These are phyloP conservation scores for Medicago ruthenica DNA, from an alignment of 306 rosid species.

Conservation along the genomic window DNA sequence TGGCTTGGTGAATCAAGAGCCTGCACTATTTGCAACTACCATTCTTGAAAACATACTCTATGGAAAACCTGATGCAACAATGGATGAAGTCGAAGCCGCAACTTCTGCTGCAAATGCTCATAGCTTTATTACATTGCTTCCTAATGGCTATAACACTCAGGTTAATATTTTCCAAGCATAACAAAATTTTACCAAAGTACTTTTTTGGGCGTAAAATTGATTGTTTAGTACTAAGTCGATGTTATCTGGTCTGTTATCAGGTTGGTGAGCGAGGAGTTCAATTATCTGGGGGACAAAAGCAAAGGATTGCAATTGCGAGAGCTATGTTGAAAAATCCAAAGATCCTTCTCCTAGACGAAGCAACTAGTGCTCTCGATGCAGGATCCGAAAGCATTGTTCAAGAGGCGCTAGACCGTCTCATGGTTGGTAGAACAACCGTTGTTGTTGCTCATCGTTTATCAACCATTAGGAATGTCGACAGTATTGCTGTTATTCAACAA, in stretches of 20 bases:
- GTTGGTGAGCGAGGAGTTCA: slow-evolving; percentile 98
- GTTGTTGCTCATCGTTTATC: slow-evolving; percentile 95
- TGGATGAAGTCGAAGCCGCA: slow-evolving; percentile 90
- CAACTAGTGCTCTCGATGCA: slow-evolving; percentile 96
- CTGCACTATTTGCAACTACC: slow-evolving; percentile 96
- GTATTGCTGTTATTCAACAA: slow-evolving; percentile 93
- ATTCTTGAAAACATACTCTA: slow-evolving; percentile 92
- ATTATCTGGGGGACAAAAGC: slow-evolving; percentile 96
- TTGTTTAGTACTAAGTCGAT: slow-evolving; percentile 16
- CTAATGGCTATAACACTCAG: slow-evolving; percentile 91
- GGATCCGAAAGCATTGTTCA: slow-evolving; percentile 98
- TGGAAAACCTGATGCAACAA: slow-evolving; percentile 87
- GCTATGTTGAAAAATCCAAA: slow-evolving; percentile 96
- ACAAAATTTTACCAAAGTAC: not conserved
- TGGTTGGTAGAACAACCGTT: slow-evolving; percentile 93
- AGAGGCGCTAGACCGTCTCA: slow-evolving; percentile 94
- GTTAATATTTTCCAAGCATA: slow-evolving; percentile 43
- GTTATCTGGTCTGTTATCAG: slow-evolving; percentile 45
- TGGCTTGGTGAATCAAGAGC: slow-evolving; percentile 97
- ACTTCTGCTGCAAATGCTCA: slow-evolving; percentile 96
- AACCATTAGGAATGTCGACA: slow-evolving; percentile 88
- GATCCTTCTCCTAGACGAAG: slow-evolving; percentile 95
- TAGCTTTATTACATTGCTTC: slow-evolving; percentile 88
- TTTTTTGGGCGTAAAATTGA: not conserved
- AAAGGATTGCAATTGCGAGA: slow-evolving; percentile 97